phyloP scores from a whole-genome alignment of 768 basidiomycete genomes.

The Russula olivacea region DNA sequence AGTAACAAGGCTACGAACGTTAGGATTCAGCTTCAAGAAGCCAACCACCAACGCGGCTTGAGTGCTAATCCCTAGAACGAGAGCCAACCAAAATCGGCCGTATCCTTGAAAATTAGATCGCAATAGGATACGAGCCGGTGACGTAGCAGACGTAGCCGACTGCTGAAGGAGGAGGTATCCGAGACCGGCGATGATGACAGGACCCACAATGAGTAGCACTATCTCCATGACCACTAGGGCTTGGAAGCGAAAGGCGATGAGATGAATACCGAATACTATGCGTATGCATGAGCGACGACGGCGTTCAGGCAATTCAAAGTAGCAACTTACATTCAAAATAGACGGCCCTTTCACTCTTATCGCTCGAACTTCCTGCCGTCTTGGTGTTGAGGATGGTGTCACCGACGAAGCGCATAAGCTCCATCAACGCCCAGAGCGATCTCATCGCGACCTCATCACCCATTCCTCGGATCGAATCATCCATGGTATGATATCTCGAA shows the following conservation, averaged over 20 bases:
- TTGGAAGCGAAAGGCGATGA: constrained; percentile 51
- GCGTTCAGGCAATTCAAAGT: neutral
- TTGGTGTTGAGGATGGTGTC: constrained; percentile 43
- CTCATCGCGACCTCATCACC: constrained; percentile 43
- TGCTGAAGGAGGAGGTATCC: constrained; percentile 29
- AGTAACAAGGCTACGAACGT: constrained; percentile 40
- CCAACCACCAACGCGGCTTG: constrained; percentile 45
- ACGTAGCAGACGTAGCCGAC: constrained; percentile 3
- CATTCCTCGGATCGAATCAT: constrained; percentile 59
- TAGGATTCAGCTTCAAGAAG: constrained; percentile 55
- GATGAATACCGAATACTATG: constrained; percentile 51
- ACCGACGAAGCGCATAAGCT: constrained; percentile 52
- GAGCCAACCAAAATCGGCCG: constrained; percentile 57
- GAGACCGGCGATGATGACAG: constrained; percentile 43
- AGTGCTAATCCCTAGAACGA: constrained; percentile 41
- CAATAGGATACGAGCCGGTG: neutral
- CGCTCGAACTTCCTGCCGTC: constrained; percentile 24
- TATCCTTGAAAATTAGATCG: constrained; percentile 34
- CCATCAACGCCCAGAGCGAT: constrained; percentile 77
- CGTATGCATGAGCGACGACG: neutral
- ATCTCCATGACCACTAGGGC: constrained; percentile 52
- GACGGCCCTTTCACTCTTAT: constrained; percentile 37
- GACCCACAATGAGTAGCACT: constrained; percentile 56
- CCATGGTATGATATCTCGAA: constrained; percentile 70
- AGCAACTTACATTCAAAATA: constrained; percentile 65